These are phyloP conservation scores for Isatis tinctoria DNA, from an alignment of 345 rosid species.

Conservation along the genomic window DNA sequence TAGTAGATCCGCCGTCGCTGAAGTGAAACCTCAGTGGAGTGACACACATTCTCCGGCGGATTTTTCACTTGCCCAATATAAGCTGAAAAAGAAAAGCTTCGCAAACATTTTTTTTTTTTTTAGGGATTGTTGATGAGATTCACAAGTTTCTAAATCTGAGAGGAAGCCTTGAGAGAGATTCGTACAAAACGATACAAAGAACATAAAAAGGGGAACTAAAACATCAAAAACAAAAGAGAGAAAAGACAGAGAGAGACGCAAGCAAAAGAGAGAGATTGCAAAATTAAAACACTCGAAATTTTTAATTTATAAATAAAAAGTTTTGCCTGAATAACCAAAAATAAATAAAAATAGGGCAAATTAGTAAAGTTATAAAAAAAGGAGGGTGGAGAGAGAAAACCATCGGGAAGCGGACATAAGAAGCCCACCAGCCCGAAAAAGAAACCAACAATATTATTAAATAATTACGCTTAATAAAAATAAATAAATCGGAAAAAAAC, in stretches of 20 bases:
- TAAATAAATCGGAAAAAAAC: background rate
- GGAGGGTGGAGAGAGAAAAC: background rate
- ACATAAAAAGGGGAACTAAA: conserved; percentile 9
- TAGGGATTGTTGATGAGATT: background rate
- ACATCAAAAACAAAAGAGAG: background rate
- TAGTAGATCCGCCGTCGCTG: conserved; percentile 2
- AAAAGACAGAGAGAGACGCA: background rate
- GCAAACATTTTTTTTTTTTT: background rate
- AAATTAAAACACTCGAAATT: conserved; percentile 7
- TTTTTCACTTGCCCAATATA: background rate
- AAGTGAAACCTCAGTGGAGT: background rate
- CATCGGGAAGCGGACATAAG: conserved; percentile 33
- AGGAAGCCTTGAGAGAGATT: conserved; percentile 25
- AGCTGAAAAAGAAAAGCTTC: background rate
- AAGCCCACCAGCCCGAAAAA: conserved; percentile 33
- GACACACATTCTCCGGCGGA: conserved; percentile 10
- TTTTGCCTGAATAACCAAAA: background rate
- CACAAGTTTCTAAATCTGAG: conserved; percentile 11
- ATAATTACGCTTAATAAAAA: background rate
- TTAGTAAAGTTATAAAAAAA: background rate
- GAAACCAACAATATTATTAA: conserved; percentile 19
- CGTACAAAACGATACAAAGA: background rate
- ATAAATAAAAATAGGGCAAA: background rate
- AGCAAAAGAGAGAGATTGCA: conserved; percentile 1
- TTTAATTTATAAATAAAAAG: conserved; percentile 17